phyloP scores from a whole-genome alignment of 2,329 filamentous ascomycete species.

The Ceratocystis cubensis region DNA sequence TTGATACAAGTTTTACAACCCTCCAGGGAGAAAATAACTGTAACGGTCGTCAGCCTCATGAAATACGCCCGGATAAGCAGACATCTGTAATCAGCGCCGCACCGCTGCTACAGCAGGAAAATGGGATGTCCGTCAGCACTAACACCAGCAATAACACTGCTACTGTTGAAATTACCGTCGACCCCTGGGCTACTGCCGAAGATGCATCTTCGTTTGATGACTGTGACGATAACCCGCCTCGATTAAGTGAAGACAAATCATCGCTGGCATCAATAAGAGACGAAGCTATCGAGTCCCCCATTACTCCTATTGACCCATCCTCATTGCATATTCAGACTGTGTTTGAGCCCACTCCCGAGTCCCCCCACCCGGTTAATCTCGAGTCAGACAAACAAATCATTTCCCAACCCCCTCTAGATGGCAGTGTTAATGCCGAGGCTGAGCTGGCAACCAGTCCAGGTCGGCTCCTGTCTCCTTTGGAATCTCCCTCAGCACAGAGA shows the following conservation, averaged over 20 bases:
- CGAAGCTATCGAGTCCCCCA: slow-evolving; percentile 10
- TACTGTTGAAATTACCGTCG: slow-evolving; percentile 8
- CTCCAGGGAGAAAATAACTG: slow-evolving; percentile 8
- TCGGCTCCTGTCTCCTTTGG: not conserved
- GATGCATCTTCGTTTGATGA: slow-evolving; percentile 7
- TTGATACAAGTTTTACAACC: slow-evolving; percentile 14
- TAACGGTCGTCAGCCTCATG: not conserved
- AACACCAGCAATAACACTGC: not conserved
- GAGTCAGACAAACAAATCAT: not conserved
- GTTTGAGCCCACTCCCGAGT: slow-evolving; percentile 1
- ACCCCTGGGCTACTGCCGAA: slow-evolving; percentile 16
- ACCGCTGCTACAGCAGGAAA: not conserved
- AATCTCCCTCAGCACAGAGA: not conserved
- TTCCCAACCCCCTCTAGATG: not conserved
- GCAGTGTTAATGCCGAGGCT: not conserved
- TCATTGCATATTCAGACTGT: not conserved
- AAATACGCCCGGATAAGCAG: not conserved
- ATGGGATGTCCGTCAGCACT: not conserved
- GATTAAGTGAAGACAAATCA: slow-evolving; percentile 11
- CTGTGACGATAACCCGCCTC: slow-evolving; percentile 1
- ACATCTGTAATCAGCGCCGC: not conserved
- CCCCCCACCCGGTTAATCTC: not conserved
- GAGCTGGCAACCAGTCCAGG: too few relatives aligned
- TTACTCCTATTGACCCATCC: slow-evolving; percentile 11
- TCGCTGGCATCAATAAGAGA: slow-evolving; percentile 6